Base-by-base conservation (phyloP, 176 grass and related monocot species). In the Eragrostis curvula region DNA sequence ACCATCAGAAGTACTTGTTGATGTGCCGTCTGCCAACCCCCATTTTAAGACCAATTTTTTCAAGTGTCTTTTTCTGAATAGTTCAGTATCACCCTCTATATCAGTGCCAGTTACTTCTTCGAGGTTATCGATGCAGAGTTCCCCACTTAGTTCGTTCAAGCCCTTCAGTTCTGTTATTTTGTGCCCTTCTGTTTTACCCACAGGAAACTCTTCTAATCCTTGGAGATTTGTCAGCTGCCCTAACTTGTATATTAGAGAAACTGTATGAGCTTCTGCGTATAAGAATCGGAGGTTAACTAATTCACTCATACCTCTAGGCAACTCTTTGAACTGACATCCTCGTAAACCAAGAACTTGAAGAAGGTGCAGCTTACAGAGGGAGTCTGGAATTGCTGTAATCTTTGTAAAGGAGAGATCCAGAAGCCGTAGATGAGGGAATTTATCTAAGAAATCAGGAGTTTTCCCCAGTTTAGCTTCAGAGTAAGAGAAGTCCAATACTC, bases 331-430 rank as follows among this genome's bases (percentile, higher is more conserved):
- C 1, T 13, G 16, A 27, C 81, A 88, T 2, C 53, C 73, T 46
- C 73, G 72, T 28, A 88, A 20, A 24, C 85, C 66, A 9, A 90
- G 57, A 60, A 90, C 84, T 67, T 79, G 79, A 9, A 90, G 79
- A 70, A 74, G 84, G 6, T 29, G 57, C 23, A 89, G 59, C 11
- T 63, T 12, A 25, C 70, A 82, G 29, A 88, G 36, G 57, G 28
- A 49, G 12, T 88, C 45, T 50, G 81, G 81, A 41, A 88, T 17
- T 23, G 8, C 3, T 6, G 39, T 73, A 49, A 88, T 74, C 40
- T 5, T 46, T 66, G 53, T 84, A 23, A 79, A 84, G 3, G 86
- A 84, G 42, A 88, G 81, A 56, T 88, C 80, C 5, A 84, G 28
- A 55, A 74, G 73, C 29, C 86, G 81, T 9, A 88, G 65, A 70